These are phyloP conservation scores for Botryotinia narcissicola DNA, from an alignment of 2,329 filamentous ascomycete genomes.

Conservation along the genomic window DNA sequence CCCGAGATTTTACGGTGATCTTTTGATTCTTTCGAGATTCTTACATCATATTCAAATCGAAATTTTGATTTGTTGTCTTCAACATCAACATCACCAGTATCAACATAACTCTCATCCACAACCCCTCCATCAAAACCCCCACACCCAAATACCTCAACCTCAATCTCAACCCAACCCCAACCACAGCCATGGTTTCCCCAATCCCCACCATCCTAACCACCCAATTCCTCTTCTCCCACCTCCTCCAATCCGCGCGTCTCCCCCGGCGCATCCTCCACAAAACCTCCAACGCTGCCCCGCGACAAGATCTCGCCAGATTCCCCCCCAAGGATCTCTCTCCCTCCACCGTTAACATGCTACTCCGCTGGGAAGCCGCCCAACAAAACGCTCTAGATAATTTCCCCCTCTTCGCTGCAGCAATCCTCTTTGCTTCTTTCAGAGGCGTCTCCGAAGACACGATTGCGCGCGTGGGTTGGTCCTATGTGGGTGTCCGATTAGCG, in stretches of 20 bases:
- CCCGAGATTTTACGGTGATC: neutral
- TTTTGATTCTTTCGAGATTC: neutral
- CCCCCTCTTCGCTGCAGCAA: conserved; percentile 41
- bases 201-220: conserved; percentile 15
- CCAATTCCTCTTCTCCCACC: conserved; percentile 1
- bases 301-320: conserved; percentile 23
- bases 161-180: conserved; percentile 61
- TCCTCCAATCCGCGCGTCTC: conserved; percentile 22
- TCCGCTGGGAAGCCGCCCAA: neutral
- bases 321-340: conserved; percentile 44
- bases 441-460: conserved; percentile 40
- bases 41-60: neutral
- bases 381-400: conserved; percentile 43
- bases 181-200: conserved; percentile 45
- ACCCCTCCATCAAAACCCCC: conserved; percentile 50
- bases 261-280: conserved; percentile 17
- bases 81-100: neutral
- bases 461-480: conserved; percentile 43
- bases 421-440: conserved; percentile 43
- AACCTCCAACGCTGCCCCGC: conserved; percentile 1
- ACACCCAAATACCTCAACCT: conserved; percentile 52
- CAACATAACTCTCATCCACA: neutral
- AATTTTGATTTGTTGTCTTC: neutral
- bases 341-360: conserved; percentile 39
- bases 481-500: conserved; percentile 43